phyloP scores from a whole-genome alignment of 352 stramenopile species.

The Phytophthora europaea region DNA sequence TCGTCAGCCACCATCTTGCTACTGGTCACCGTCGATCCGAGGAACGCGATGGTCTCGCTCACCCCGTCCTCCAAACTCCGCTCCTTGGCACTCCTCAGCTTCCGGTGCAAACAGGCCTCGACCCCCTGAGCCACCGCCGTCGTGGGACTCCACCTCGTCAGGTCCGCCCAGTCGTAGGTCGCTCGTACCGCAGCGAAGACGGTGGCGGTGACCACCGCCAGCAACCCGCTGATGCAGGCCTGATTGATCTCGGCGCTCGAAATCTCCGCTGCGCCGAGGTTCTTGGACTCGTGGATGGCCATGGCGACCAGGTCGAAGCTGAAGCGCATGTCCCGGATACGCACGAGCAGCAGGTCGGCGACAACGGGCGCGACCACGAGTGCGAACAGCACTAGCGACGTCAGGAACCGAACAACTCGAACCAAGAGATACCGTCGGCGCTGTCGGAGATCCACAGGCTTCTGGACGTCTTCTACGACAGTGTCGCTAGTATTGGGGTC shows the following conservation, averaged over 20 bases:
- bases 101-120: neutral
- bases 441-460: neutral
- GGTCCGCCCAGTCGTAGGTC: neutral
- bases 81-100: neutral
- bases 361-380: constrained; percentile 34
- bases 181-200: neutral
- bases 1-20: neutral
- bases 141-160: neutral
- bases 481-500: neutral
- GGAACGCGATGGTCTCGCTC: neutral
- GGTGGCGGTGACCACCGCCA: neutral
- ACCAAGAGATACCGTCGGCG: neutral
- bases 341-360: constrained; percentile 38
- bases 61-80: neutral
- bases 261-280: neutral
- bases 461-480: neutral
- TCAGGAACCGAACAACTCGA: constrained; percentile 4
- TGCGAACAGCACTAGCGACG: constrained; percentile 30
- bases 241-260: neutral
- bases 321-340: constrained; percentile 21
- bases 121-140: neutral
- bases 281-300: neutral
- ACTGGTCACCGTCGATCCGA: neutral
- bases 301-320: neutral
- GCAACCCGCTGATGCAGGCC: neutral